Conservation (phyloP, 345 rosid species). For the Euphorbia pulcherrima region DNA sequence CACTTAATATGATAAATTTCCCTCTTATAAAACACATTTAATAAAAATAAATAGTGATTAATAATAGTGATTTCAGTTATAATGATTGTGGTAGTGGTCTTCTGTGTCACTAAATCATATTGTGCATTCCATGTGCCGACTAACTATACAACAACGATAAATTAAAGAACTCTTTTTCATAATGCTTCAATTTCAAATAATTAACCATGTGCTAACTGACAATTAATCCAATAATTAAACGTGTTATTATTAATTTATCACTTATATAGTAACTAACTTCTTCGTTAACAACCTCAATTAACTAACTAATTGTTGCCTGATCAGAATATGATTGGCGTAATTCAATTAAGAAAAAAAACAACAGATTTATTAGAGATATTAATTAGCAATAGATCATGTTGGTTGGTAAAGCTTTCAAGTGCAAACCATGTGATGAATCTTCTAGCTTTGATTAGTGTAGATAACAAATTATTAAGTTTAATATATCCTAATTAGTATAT, state of each 20-base stretch:
- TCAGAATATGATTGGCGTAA: neutral
- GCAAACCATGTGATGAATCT: constrained; percentile 6
- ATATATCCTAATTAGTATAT: neutral
- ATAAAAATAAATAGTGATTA: too few species aligned
- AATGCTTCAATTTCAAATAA: constrained; percentile 8
- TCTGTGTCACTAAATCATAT: neutral
- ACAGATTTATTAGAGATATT: neutral
- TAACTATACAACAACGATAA: neutral
- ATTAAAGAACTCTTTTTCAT: neutral
- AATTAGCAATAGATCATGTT: neutral
- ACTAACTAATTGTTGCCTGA: neutral
- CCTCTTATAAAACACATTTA: neutral
- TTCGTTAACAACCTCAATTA: neutral
- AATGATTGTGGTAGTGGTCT: neutral
- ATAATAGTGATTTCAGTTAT: neutral
- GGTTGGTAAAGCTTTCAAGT: neutral
- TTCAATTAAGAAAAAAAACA: neutral
- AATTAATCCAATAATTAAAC: neutral
- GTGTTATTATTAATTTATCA: neutral
- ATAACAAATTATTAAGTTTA: neutral
- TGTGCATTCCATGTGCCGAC: constrained; percentile 27
- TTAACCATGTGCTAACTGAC: constrained; percentile 17
- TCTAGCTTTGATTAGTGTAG: neutral
- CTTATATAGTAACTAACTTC: neutral
- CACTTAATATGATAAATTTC: neutral